Conservation (phyloP, 1,139 yeast genomes). For the Neolecta irregularis region DNA sequence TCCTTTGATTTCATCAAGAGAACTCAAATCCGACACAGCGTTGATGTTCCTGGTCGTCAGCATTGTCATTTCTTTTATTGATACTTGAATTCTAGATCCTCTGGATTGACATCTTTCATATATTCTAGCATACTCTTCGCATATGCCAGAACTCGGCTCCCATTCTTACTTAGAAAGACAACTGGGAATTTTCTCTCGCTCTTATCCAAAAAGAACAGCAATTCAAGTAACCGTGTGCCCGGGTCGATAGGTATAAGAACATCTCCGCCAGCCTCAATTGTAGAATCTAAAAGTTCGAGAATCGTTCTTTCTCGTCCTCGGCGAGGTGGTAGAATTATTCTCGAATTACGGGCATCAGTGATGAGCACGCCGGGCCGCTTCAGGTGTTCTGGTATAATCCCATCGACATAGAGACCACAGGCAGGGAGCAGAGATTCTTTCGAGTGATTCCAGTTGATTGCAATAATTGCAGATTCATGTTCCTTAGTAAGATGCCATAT, state of each 20-base stretch:
- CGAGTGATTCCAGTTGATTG: constrained; percentile 92
- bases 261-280: constrained; percentile 49
- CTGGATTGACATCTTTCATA: constrained; percentile 75
- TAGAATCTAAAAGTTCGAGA: constrained; percentile 31
- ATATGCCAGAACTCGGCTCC: constrained; percentile 60
- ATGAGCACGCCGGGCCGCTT: constrained; percentile 73
- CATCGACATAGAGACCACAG: constrained; percentile 47
- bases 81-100: too few relatives aligned
- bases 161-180: constrained; percentile 59
- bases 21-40: too few relatives aligned
- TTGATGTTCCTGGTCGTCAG: background rate
- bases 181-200: constrained; percentile 49
- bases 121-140: constrained; percentile 88
- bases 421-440: constrained; percentile 69
- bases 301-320: constrained; percentile 42
- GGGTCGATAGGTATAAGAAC: constrained; percentile 70
- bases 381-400: constrained; percentile 46
- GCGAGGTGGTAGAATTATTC: constrained; percentile 23
- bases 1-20: too few relatives aligned
- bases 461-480: constrained; percentile 67
- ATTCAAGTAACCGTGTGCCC: constrained; percentile 71
- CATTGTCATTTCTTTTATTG: background rate
- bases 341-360: constrained; percentile 51
- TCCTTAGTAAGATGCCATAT: constrained; percentile 66
- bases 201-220: constrained; percentile 53